Base-by-base conservation (phyloP, 2,329 filamentous ascomycete species). In the Sarocladium brachiariae region DNA sequence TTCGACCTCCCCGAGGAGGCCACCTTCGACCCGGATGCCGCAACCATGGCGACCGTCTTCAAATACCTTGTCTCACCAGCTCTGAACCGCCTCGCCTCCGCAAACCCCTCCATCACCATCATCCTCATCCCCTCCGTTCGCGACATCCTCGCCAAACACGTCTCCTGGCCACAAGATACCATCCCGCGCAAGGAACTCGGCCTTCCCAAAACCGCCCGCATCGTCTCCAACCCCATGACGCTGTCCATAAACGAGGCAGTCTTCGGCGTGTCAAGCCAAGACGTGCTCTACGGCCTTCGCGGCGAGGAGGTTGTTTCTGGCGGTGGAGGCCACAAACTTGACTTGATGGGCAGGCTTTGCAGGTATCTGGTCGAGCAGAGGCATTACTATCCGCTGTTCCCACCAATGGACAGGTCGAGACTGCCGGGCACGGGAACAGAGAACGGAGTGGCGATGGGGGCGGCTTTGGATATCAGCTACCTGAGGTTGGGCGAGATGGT, bases 401-500 rank as follows among this genome's bases (percentile, higher is more conserved):
- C 93, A 5, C 84, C 92, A 0, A 77, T 83, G 11, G 82, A 86
- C 48, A 77, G 90, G 46, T 75, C 80, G 52, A 80, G 72, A 56
- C 70, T 89, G 51, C 82, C 84, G 25, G 85, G 78, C 63, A 81
- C 81, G 1, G 83, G 82, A 1, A 79, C 77, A 2, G 74, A 71
- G 16, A 75, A 78, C 52, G 80, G 77, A 1, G 59, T 80, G 33
- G 81, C 80, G 4, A 83, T 86, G 0, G 91, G 91, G 0, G 83
- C 89, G 1, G 84, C 86, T 73, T 65, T 97, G 49, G 93, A 99
- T 66, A 71, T 88, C 18, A 84, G 84, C 55, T 96, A 93, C 67
- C 64, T 95, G 57, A 92, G 93, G 69, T 70, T 97, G 16, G 90
- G 89, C 16, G 93, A 97, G 68, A 95, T 95, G 82, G 78, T 93